Base-by-base conservation (phyloP, 768 basidiomycete genomes). In the Phylloporus sp. region DNA sequence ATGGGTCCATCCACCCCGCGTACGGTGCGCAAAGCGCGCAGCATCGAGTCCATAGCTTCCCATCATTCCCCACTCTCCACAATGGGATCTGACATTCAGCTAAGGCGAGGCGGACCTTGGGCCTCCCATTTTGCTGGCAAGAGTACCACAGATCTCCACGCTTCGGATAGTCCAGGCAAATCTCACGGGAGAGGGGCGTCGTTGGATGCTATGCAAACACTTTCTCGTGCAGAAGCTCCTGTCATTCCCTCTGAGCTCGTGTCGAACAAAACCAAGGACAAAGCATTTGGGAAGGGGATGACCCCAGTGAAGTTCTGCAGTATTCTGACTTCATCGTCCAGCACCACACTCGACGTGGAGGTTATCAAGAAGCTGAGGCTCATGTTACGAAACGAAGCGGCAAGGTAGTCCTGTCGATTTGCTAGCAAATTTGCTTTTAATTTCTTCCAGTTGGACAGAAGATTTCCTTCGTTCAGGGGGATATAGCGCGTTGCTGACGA, bases 321-420 rank as follows among this genome's bases (percentile, higher is more conserved):
- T 48, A 71, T 86, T 42, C 70, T 95, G 14, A 73, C 77, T 2
- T 74, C 78, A 3, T 79, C 81, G 22, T 86, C 82, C 11, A 90
- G 83, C 52, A 79, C 78, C 5, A 68, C 77, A n/a, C 73, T 98
- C 32, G 90, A 93, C n/a, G 71, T 95, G 0, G 91, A 88, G 52
- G 74, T 80, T 27, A 74, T 94, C 35, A 96, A 96, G 69, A 94
- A 92, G 65, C 64, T 99, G 47, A 72, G 92, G 48, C 69, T 97
- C 49, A 64, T 96, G 55, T 71, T 99, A 20, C 72, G 96, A 46
- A 96, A 96, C 56, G 96, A 98, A 67, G 77, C 84, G n/a, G 91
- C 94, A 2, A 79, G 74, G 89, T 92, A 65, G 50, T 71, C 58
- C 17, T 34, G 4, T 20, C 23, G 24, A 36, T 26, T 49, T 18